Evolutionary conservation across 306 rosid species (phyloP).

Genomic region (Oemleria cerasiformis): DNA sequence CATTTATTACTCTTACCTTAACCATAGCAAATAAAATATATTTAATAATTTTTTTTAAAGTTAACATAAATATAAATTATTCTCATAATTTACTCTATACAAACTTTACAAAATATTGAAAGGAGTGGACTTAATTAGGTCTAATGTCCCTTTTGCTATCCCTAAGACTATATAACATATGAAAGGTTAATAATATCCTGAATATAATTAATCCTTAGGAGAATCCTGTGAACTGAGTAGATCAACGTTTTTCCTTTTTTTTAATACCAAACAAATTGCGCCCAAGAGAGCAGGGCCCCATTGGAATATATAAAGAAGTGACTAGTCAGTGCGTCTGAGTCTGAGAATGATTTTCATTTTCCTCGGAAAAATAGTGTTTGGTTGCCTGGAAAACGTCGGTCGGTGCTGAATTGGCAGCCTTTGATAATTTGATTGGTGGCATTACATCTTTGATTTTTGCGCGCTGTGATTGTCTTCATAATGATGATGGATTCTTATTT

Average conservation of each 20-base stretch:
- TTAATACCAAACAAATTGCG: not conserved
- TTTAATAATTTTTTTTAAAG: no score
- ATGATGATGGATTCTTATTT: not conserved
- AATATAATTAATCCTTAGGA: not conserved
- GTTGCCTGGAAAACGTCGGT: conserved; percentile 12
- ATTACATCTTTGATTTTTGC: conserved; percentile 1
- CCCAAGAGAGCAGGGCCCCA: not conserved
- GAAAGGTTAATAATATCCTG: not conserved
- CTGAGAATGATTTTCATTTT: conserved; percentile 4
- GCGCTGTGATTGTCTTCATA: not conserved
- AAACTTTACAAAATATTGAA: no score
- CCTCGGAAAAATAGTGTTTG: not conserved
- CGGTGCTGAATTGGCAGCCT: not conserved
- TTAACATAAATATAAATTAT: no score
- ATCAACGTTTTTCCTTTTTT: not conserved
- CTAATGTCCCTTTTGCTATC: no score
- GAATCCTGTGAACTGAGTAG: not conserved
- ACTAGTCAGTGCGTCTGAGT: not conserved
- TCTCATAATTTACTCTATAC: no score
- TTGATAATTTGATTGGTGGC: not conserved
- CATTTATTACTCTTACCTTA: no score
- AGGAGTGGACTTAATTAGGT: no score
- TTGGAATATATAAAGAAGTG: not conserved
- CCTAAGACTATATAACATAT: not conserved
- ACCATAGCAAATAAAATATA: no score